A percentile compares a stretch with the other conserved stretches of the same genome.
Conservation (phyloP, 345 rosid genomes). For the Lepidium didymum region DNA sequence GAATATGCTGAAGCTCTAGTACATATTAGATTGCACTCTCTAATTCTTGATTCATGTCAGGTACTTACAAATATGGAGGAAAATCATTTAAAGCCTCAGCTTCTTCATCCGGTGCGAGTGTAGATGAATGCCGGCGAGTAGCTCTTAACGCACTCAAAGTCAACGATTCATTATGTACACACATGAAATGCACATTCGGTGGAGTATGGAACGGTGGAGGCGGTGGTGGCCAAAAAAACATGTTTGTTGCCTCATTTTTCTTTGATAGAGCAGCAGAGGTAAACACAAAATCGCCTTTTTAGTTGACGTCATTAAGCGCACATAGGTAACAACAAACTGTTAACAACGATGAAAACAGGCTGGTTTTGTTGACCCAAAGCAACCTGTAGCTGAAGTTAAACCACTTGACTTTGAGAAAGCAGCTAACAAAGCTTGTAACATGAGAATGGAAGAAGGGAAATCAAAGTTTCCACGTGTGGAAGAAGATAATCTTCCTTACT, state of each 20-base stretch:
- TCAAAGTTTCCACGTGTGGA: slow-evolving; percentile 42
- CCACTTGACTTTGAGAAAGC: slow-evolving; percentile 69
- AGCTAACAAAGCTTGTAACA: slow-evolving; percentile 77
- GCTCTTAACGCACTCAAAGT: slow-evolving; percentile 75
- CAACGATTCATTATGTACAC: slow-evolving; percentile 72
- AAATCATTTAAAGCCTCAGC: slow-evolving; percentile 47
- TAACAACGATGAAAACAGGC: slow-evolving; percentile 43
- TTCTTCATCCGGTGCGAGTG: slow-evolving; percentile 62
- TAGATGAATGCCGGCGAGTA: slow-evolving; percentile 67
- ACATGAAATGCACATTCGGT: slow-evolving; percentile 91
- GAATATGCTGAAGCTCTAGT: not conserved
- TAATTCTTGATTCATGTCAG: slow-evolving; percentile 25
- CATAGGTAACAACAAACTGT: not conserved
- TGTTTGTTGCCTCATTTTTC: slow-evolving; percentile 94
- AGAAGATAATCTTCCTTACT: slow-evolving; percentile 53
- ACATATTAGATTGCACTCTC: not conserved
- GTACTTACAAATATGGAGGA: slow-evolving; percentile 80
- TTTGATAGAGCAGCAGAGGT: slow-evolving; percentile 99
- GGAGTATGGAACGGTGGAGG: slow-evolving; percentile 99
- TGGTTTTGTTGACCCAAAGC: slow-evolving; percentile 53
- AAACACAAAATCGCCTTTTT: not conserved
- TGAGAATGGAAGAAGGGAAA: slow-evolving; percentile 56
- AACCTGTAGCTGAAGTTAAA: slow-evolving; percentile 66
- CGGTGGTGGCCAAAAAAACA: slow-evolving; percentile 90
- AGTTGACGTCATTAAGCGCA: not conserved